phyloP scores from a whole-genome alignment of 2,329 filamentous ascomycete species.

The Trichoderma aggressivum region DNA sequence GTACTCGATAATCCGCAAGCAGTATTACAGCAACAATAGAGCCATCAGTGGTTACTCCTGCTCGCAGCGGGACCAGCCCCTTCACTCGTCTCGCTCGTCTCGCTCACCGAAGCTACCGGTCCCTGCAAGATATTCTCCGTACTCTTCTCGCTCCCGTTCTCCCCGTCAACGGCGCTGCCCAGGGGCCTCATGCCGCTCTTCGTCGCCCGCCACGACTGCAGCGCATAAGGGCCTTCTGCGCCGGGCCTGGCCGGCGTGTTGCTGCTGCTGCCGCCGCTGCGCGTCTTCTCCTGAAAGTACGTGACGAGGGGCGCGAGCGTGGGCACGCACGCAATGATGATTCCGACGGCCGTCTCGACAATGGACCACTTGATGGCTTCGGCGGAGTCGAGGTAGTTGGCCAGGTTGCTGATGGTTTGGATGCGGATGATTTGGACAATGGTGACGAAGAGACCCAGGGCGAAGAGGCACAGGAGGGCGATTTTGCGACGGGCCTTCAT shows the following conservation, averaged over 20 bases:
- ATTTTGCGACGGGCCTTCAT: constrained; percentile 41
- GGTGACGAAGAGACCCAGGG: constrained; percentile 49
- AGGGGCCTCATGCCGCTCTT: constrained; percentile 25
- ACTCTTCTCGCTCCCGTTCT: constrained; percentile 6
- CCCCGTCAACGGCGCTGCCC: constrained; percentile 4
- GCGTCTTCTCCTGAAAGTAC: constrained; percentile 32
- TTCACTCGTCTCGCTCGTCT: neutral
- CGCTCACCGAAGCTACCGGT: neutral
- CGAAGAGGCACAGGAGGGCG: constrained; percentile 42
- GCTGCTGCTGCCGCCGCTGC: constrained; percentile 22
- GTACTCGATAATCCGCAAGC: neutral
- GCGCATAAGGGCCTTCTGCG: constrained; percentile 22
- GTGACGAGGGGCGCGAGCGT: constrained; percentile 42
- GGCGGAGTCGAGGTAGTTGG: constrained; percentile 44
- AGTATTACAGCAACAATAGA: neutral
- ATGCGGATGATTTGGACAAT: constrained; percentile 51
- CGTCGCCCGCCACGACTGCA: constrained; percentile 27
- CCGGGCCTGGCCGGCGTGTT: neutral
- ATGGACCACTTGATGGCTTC: constrained; percentile 43
- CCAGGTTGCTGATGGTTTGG: constrained; percentile 43
- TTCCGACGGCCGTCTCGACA: constrained; percentile 44
- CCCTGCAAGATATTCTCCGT: constrained; percentile 15
- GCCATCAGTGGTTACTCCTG: neutral
- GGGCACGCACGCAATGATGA: constrained; percentile 41
- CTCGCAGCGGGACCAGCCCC: neutral